Conservation (phyloP, 805 yeast species). For the Suhomyces faveliae region DNA sequence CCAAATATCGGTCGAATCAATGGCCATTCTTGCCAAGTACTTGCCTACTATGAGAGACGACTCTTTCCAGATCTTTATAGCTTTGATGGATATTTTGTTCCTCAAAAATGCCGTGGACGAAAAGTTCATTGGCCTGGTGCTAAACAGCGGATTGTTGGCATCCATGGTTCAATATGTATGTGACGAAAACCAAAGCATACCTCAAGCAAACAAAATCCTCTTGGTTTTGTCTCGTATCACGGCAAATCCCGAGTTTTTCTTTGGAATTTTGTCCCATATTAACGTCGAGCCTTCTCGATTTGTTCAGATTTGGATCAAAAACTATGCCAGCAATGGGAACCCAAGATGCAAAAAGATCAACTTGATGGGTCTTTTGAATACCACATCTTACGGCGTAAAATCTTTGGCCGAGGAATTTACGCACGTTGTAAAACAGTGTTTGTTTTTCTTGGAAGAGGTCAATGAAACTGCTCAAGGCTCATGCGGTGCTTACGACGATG, state of each 20-base stretch:
- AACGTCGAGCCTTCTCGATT: constrained; percentile 24
- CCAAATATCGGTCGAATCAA: constrained; percentile 28
- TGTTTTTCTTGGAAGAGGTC: constrained; percentile 67
- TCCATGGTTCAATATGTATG: constrained; percentile 41
- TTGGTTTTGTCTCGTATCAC: constrained; percentile 38
- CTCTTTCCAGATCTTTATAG: constrained; percentile 53
- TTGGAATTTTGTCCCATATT: constrained; percentile 30
- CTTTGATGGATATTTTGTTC: constrained; percentile 52
- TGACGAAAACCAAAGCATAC: constrained; percentile 44
- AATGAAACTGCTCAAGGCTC: constrained; percentile 49
- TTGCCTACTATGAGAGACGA: constrained; percentile 69
- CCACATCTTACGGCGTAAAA: constrained; percentile 30
- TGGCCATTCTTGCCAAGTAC: constrained; percentile 55
- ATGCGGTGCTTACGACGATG: constrained; percentile 37
- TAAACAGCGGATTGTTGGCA: constrained; percentile 46
- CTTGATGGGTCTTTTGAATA: constrained; percentile 57
- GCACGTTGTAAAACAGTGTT: constrained; percentile 27
- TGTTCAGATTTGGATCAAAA: constrained; percentile 39
- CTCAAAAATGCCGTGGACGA: constrained; percentile 28
- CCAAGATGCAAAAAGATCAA: constrained; percentile 73
- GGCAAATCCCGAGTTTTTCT: constrained; percentile 32
- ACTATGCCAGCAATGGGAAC: constrained; percentile 57
- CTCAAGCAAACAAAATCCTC: constrained; percentile 36
- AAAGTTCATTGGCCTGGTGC: constrained; percentile 27
- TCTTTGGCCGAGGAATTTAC: background rate